These are phyloP conservation scores for Ceratocystis alfenasii DNA, from an alignment of 2,329 filamentous ascomycete genomes.

Conservation along the genomic window DNA sequence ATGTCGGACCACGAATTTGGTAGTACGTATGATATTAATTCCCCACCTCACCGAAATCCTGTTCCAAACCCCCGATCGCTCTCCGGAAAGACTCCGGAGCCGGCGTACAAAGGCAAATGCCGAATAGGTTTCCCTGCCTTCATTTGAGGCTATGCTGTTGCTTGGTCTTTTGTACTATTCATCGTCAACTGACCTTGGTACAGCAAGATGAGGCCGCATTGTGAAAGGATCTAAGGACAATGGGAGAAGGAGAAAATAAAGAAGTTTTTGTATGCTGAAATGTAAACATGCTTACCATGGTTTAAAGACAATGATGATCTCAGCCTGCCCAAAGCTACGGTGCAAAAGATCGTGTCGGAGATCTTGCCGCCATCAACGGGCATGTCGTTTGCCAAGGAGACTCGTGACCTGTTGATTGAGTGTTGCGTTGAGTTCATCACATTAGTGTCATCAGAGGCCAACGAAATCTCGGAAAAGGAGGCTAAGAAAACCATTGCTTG, in stretches of 20 bases:
- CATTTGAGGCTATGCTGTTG: not conserved
- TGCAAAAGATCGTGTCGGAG: conserved; percentile 84
- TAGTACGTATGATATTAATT: conserved; percentile 35
- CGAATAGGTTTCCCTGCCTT: not conserved
- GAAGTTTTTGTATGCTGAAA: not conserved
- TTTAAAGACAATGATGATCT: conserved; percentile 42
- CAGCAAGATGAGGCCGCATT: not conserved
- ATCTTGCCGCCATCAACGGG: conserved; percentile 67
- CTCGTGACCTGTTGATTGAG: conserved; percentile 88
- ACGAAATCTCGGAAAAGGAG: conserved; percentile 97
- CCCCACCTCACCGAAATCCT: not conserved
- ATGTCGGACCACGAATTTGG: conserved; percentile 59
- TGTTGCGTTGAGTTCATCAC: conserved; percentile 99
- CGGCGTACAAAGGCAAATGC: not conserved
- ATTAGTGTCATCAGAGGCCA: conserved; percentile 93
- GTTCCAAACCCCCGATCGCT: too few relatives aligned
- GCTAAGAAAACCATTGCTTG: conserved; percentile 98
- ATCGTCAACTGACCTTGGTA: not conserved
- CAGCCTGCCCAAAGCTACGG: conserved; percentile 54
- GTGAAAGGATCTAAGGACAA: not conserved
- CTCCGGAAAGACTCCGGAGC: not conserved
- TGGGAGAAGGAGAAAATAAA: conserved; percentile 1
- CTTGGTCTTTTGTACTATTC: conserved; percentile 1
- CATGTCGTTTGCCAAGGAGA: conserved; percentile 86
- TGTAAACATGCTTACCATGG: not conserved